Evolutionary conservation across 2,329 filamentous ascomycete genomes (phyloP).

Genomic region (Monosporascus sp.): DNA sequence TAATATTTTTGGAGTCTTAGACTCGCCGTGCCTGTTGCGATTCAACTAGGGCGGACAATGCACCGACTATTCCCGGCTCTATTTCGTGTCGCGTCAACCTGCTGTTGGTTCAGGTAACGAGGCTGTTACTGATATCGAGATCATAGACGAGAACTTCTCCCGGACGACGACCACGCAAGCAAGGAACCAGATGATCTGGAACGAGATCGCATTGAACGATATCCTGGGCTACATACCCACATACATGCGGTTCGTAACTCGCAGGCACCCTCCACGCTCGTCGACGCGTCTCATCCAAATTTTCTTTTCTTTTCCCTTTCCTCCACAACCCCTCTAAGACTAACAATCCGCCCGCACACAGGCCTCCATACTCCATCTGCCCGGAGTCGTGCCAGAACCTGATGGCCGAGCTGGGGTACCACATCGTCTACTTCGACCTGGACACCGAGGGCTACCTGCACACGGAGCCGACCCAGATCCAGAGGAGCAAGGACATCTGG

Average conservation of each 20-base stretch:
- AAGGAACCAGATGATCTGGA: slow-evolving; percentile 27
- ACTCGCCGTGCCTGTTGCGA: too few relatives aligned
- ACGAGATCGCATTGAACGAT: slow-evolving; percentile 29
- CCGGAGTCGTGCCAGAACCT: slow-evolving; percentile 20
- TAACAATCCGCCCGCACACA: slow-evolving; percentile 2
- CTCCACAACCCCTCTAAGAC: not conserved
- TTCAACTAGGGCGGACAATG: too few relatives aligned
- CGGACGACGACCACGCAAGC: slow-evolving; percentile 22
- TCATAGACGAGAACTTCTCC: slow-evolving; percentile 25
- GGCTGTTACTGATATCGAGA: not conserved
- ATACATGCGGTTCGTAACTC: slow-evolving; percentile 24
- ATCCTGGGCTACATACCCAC: slow-evolving; percentile 30
- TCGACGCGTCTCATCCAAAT: too few relatives aligned
- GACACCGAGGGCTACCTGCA: slow-evolving; percentile 29
- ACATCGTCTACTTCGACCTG: slow-evolving; percentile 26
- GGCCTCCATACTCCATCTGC: slow-evolving; percentile 28
- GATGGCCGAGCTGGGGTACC: slow-evolving; percentile 25
- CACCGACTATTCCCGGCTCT: too few relatives aligned
- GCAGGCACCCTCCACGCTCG: too few relatives aligned
- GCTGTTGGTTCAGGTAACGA: not conserved
- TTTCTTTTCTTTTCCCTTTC: too few relatives aligned
- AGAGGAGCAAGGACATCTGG: slow-evolving; percentile 32
- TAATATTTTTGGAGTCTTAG: not conserved
- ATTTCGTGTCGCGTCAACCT: too few relatives aligned
- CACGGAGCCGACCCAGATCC: slow-evolving; percentile 26